phyloP scores from a whole-genome alignment of 75 land plant species.

The Selaginella moellendorffii region DNA sequence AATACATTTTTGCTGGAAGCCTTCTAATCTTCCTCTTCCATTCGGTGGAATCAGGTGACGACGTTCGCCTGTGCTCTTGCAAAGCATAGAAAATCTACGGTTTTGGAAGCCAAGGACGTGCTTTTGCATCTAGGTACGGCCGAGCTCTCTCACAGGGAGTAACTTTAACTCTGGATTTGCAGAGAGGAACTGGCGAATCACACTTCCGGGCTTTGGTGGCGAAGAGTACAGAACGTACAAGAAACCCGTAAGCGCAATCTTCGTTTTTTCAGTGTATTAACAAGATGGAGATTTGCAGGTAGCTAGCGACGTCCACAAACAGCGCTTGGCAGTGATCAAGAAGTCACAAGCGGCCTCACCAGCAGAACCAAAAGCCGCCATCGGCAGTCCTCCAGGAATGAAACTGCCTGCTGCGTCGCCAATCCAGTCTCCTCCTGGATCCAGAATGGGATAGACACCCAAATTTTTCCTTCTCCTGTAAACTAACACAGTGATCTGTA shows the following conservation, averaged over 20 bases:
- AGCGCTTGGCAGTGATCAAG: constrained; percentile 66
- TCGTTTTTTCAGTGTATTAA: too few relatives aligned
- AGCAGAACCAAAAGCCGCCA: too few relatives aligned
- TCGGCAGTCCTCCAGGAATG: too few relatives aligned
- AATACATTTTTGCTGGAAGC: neutral
- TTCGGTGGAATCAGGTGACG: constrained; percentile 33
- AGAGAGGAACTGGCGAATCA: constrained; percentile 74
- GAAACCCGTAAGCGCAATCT: constrained; percentile 36
- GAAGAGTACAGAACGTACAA: constrained; percentile 71
- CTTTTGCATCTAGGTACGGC: constrained; percentile 61
- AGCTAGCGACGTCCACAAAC: constrained; percentile 58
- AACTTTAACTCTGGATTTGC: constrained; percentile 11
- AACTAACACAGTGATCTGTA: too few relatives aligned
- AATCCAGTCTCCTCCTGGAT: too few relatives aligned
- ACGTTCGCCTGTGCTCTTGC: constrained; percentile 78
- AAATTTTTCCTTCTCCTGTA: too few relatives aligned
- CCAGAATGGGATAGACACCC: too few relatives aligned
- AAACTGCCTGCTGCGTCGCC: too few relatives aligned
- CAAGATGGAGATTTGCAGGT: too few relatives aligned
- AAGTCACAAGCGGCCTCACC: too few relatives aligned
- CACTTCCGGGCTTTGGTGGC: constrained; percentile 69
- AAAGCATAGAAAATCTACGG: constrained; percentile 71
- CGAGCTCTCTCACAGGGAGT: neutral
- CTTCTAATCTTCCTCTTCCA: neutral
- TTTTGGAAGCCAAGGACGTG: constrained; percentile 79